A percentile compares a stretch with the other conserved stretches of the same genome.
Evolutionary conservation across 169 alveolate genomes (phyloP).

Genomic region (Cardiosporidium cionae): DNA sequence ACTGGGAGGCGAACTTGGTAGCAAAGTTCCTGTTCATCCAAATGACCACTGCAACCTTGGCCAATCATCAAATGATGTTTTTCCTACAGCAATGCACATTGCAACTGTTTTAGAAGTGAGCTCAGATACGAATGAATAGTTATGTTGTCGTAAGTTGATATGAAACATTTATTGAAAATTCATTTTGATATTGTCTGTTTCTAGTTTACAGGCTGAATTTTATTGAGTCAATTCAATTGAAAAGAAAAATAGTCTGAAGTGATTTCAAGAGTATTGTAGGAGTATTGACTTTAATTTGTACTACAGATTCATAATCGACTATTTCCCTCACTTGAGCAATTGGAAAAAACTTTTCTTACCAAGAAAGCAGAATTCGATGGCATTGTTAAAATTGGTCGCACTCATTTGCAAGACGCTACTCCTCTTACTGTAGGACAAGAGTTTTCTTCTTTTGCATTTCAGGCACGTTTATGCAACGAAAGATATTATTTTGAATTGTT

Average conservation of each 20-base stretch:
- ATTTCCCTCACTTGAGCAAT: not conserved
- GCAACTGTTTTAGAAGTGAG: conserved; percentile 67
- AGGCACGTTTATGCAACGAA: conserved; percentile 17
- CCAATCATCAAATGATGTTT: conserved; percentile 76
- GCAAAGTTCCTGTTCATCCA: conserved; percentile 73
- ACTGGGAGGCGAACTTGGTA: conserved; percentile 72
- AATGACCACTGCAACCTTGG: conserved; percentile 81
- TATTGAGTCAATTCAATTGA: too few relatives aligned
- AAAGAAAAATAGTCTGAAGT: too few relatives aligned
- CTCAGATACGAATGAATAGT: not conserved
- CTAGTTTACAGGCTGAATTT: too few relatives aligned
- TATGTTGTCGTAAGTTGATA: too few relatives aligned
- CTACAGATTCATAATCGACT: not conserved
- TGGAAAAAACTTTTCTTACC: not conserved
- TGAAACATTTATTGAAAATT: too few relatives aligned
- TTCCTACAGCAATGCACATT: conserved; percentile 83
- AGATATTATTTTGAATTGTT: too few relatives aligned
- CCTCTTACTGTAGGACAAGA: conserved; percentile 85
- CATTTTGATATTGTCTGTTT: too few relatives aligned
- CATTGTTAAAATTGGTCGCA: conserved; percentile 79
- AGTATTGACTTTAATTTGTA: too few relatives aligned
- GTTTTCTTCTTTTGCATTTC: conserved; percentile 70
- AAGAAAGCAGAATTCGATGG: conserved; percentile 41
- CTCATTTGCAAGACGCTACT: conserved; percentile 85
- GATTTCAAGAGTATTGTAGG: too few relatives aligned